Evolutionary conservation across 306 rosid species (phyloP).

Genomic region (Hippophae tibetana): DNA sequence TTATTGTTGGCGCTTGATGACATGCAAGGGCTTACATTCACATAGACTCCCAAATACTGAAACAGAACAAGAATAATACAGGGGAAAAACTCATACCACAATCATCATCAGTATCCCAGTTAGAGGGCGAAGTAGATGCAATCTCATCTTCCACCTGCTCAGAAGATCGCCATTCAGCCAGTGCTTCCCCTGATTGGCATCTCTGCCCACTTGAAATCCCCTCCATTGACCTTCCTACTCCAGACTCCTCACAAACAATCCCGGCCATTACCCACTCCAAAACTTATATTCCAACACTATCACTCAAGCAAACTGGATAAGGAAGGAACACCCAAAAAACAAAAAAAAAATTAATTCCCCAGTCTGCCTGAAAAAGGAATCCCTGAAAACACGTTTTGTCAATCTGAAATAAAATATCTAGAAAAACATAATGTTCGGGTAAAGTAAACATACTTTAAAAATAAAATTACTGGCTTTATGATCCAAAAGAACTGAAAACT

Average conservation of each 20-base stretch:
- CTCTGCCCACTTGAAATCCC: constrained; percentile 67
- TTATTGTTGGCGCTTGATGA: too few species aligned
- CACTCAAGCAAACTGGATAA: constrained; percentile 28
- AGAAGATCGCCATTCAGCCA: constrained; percentile 94
- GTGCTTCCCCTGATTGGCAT: constrained; percentile 75
- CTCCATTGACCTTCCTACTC: constrained; percentile 60
- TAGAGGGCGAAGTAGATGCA: constrained; percentile 87
- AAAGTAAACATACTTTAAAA: neutral
- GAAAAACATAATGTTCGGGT: constrained; percentile 6
- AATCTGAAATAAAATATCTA: neutral
- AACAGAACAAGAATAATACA: neutral
- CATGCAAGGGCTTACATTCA: too few species aligned
- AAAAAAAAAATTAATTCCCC: constrained; percentile 6
- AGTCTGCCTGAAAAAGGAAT: constrained; percentile 7
- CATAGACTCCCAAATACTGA: neutral
- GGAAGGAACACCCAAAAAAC: constrained; percentile 8
- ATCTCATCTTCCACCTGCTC: constrained; percentile 98
- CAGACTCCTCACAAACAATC: constrained; percentile 63
- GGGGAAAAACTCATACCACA: constrained; percentile 38
- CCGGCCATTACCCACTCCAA: constrained; percentile 71
- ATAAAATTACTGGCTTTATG: constrained; percentile 1
- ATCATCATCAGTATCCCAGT: constrained; percentile 88
- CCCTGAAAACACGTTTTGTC: neutral
- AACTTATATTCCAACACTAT: constrained; percentile 30
- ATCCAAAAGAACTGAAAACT: neutral